Conservation (phyloP, 202 grass and related monocot species). For the Panicum virgatum region DNA sequence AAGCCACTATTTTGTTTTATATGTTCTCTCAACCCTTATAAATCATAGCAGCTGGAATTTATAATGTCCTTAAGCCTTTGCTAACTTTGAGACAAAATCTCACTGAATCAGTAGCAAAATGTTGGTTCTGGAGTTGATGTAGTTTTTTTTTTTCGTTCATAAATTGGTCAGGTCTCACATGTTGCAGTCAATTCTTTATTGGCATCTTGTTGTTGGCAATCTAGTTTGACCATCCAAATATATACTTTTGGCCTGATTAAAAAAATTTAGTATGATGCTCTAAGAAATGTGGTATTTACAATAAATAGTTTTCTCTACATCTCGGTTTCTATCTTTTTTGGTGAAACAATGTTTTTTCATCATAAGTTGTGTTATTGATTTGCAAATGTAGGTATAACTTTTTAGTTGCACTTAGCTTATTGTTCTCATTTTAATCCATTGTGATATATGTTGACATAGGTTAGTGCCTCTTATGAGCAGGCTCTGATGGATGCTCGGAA, state of each 20-base stretch:
- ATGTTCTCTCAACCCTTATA: background rate
- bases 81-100: background rate
- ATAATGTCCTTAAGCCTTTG: background rate
- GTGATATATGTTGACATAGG: slow-evolving; percentile 84
- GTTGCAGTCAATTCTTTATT: no score
- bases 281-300: slow-evolving; percentile 24
- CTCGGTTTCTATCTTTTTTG: background rate
- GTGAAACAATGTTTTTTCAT: background rate
- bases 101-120: background rate
- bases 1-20: background rate
- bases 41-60: background rate
- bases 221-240: background rate
- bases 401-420: slow-evolving; percentile 28
- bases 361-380: background rate
- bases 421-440: slow-evolving; percentile 61
- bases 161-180: no score
- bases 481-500: slow-evolving; percentile 99
- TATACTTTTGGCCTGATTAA: background rate
- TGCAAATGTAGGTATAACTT: slow-evolving; percentile 22
- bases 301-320: slow-evolving; percentile 4
- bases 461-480: slow-evolving; percentile 96
- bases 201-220: no score
- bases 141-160: background rate
- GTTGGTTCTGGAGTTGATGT: slow-evolving; percentile 1
- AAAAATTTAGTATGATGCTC: slow-evolving; percentile 6